These are phyloP conservation scores for Kluyveromyces nonfermentans DNA, from an alignment of 805 yeast genomes.

Conservation along the genomic window DNA sequence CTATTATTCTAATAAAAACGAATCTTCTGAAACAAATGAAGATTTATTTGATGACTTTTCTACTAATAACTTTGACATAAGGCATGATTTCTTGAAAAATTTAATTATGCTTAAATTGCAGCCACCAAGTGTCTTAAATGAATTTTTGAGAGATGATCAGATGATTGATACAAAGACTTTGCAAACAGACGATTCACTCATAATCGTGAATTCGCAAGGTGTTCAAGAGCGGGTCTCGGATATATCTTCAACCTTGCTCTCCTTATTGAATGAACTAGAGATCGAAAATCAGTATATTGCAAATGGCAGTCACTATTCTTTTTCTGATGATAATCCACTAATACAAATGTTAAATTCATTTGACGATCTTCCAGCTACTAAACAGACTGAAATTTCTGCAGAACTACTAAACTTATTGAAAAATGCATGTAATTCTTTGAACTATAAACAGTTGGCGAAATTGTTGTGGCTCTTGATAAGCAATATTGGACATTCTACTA, in stretches of 20 bases:
- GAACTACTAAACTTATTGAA: slow-evolving; percentile 27
- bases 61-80: slow-evolving; percentile 36
- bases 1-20: slow-evolving; percentile 29
- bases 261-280: slow-evolving; percentile 20
- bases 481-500: slow-evolving; percentile 33
- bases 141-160: slow-evolving; percentile 33
- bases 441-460: slow-evolving; percentile 38
- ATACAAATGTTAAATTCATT: slow-evolving; percentile 40
- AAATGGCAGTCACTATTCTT: not conserved
- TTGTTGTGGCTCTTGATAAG: slow-evolving; percentile 43
- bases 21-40: slow-evolving; percentile 31
- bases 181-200: slow-evolving; percentile 27
- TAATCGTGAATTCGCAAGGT: slow-evolving; percentile 26
- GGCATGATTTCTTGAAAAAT: slow-evolving; percentile 42
- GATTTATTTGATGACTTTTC: slow-evolving; percentile 46
- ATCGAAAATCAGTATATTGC: slow-evolving; percentile 11
- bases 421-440: slow-evolving; percentile 33
- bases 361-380: slow-evolving; percentile 36
- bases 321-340: slow-evolving; percentile 39
- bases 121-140: slow-evolving; percentile 26
- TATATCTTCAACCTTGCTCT: slow-evolving; percentile 20
- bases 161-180: slow-evolving; percentile 29
- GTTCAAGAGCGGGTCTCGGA: slow-evolving; percentile 27
- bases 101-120: slow-evolving; percentile 35
- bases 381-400: slow-evolving; percentile 38